These are phyloP conservation scores for Coemansia sp. DNA, from an alignment of 192 early-diverging fungal genomes.

Conservation along the genomic window DNA sequence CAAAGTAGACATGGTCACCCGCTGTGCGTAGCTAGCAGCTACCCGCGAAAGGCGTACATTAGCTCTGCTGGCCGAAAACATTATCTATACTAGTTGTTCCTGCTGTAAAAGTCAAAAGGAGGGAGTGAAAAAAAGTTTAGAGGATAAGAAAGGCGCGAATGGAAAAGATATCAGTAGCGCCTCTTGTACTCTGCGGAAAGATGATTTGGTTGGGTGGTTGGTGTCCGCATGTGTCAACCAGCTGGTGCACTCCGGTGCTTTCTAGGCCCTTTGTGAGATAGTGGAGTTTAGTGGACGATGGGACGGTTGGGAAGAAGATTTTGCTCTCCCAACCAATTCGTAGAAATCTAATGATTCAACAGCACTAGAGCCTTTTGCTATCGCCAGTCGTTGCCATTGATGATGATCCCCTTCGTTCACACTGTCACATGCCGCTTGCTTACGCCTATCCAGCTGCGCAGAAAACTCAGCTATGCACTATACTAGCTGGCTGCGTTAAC, in stretches of 20 bases:
- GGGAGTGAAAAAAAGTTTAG: neutral
- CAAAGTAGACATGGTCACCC: slow-evolving; percentile 41
- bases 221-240: neutral
- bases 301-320: neutral
- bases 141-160: neutral
- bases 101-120: neutral
- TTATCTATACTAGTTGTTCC: neutral
- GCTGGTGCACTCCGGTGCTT: neutral
- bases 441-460: neutral
- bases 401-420: neutral
- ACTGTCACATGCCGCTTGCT: slow-evolving; percentile 4
- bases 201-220: neutral
- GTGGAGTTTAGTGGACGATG: neutral
- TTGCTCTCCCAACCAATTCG: neutral
- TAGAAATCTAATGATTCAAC: neutral
- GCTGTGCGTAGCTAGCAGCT: slow-evolving; percentile 27
- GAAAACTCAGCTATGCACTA: neutral
- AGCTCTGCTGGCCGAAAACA: slow-evolving; percentile 26
- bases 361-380: neutral
- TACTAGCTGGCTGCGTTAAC: neutral
- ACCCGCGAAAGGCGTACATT: slow-evolving; percentile 17
- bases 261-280: slow-evolving; percentile 6
- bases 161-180: neutral
- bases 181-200: neutral
- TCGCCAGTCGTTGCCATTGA: neutral